Conservation (phyloP, 805 yeast species). For the Clavispora vitiphila region DNA sequence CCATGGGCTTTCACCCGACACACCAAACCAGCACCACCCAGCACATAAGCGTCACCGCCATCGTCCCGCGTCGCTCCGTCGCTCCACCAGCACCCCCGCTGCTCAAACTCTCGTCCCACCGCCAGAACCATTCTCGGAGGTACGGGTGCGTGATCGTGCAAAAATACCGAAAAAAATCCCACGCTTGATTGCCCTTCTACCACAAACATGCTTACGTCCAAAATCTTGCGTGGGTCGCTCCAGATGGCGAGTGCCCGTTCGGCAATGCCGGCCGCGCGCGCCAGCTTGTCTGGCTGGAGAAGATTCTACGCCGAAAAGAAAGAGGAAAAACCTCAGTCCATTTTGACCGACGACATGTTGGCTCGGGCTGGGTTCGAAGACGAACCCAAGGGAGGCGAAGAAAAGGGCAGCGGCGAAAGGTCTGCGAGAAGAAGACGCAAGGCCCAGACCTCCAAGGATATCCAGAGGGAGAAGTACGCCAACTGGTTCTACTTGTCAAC, state of each 20-base stretch:
- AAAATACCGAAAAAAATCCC: neutral
- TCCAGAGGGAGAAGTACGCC: slow-evolving; percentile 78
- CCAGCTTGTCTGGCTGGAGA: slow-evolving; percentile 1
- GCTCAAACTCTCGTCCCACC: too few species aligned
- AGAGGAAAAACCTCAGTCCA: slow-evolving; percentile 36
- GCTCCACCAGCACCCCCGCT: too few species aligned
- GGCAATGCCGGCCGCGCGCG: slow-evolving; percentile 3
- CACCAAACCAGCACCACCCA: too few species aligned
- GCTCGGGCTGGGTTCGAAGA: slow-evolving; percentile 80
- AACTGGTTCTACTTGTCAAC: slow-evolving; percentile 63
- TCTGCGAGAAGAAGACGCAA: slow-evolving; percentile 30
- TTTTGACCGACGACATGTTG: slow-evolving; percentile 76
- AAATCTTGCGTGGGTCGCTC: neutral
- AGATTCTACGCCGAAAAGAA: slow-evolving; percentile 19
- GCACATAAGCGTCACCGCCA: too few species aligned
- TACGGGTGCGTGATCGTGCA: neutral
- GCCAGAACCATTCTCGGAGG: neutral
- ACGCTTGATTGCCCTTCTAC: neutral
- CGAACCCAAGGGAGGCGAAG: slow-evolving; percentile 15
- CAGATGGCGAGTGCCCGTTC: slow-evolving; percentile 4
- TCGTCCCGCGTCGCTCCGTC: too few species aligned
- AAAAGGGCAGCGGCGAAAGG: slow-evolving; percentile 9
- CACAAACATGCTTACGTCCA: neutral
- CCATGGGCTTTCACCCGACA: too few species aligned
- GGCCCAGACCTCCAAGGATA: slow-evolving; percentile 61